Base-by-base conservation (phyloP, 192 early-diverging fungal genomes). In the Spizellomyces sp. region DNA sequence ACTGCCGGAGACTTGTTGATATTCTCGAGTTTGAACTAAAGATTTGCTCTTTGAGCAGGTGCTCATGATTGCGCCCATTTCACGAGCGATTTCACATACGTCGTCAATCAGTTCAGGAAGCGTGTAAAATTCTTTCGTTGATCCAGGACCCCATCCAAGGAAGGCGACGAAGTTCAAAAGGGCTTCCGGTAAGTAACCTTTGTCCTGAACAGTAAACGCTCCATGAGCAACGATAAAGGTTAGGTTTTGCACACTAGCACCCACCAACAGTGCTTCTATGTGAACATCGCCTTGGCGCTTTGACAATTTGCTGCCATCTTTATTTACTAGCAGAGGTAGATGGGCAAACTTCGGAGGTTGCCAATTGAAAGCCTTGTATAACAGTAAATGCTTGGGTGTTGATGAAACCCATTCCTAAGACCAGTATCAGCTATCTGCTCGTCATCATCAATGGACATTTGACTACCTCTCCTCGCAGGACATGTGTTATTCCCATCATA, bases 401-500 rank as follows among this genome's bases (percentile, higher is more conserved):
- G 94, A 95, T 21, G 93, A 83, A 42, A 98, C 83, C 96, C 96
- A 98, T 79, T 98, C 96, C 79, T 86, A 12, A 1, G 47, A 17
- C 8, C 22, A 19, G 48, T 4, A 48, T 48, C 5, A 15, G 6
- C 56, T 60, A 22, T 21, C 14, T 44, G 45, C 66, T 69, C 27
- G 48, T 80, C 14, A 64, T 48, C 56, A 19, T 2, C 8, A 36
- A 0, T 36, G 1, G 27, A 36, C 27, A 3, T 36, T 36, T 36
- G 27, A 36, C 59, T 69, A 86, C 83, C 72, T 96, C 94, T 48
- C 96, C 96, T 48, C 96, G 86, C 46, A 98, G 74, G 15, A 98
- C 94, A 75, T 96, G 94, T 2, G 94, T 94, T 55, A 98, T 92
- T 9, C 82, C 82, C 96, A 98, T 98, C 8, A 87, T 56, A 60